Base-by-base conservation (phyloP, 768 basidiomycete genomes). In the Kwoniella bestiolae region DNA sequence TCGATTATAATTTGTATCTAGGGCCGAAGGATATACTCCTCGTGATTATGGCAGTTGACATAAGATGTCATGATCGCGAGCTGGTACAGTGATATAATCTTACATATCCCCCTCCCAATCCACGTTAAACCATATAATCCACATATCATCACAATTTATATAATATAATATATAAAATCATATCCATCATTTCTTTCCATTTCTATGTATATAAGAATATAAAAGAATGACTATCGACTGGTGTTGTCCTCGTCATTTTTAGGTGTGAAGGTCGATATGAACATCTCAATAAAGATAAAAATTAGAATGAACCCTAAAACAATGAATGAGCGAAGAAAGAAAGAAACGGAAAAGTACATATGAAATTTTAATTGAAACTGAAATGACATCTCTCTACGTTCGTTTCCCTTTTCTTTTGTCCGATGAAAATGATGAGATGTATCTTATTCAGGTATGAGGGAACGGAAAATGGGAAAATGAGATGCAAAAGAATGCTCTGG, bases 161-260 rank as follows among this genome's bases (percentile, higher is more conserved):
- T 31, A 46, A 60, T 60, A 5, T 60, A 12, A 50, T 47, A 49
- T 31, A 49, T 35, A 47, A 21, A 9, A 50, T 28, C 5, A 44
- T 44, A 16, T 47, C 49, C 14, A 34, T 35, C 2, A 9, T 23
- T 11, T 60, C 35, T 46, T 31, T 35, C 56, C 35, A 25, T 38
- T 34, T 34, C 28, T 45, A 59, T 59, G 44, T 45, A 38, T 46
- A 38, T 46, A 3, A 51, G 38, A 52, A 63, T n/a, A 44, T n/a
- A 41, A 51, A 55, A 45, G 55, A 31, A 53, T 59, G 60, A 61
- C 60, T 61, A 61, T 50, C 60, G 60, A 61, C 60, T 61, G 60
- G 60, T 61, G 60, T 61, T 49, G 60, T 61, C 60, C 60, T 61
- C 60, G 28, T 61, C 60, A 61, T 34, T 35, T 21, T 32, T 55